Conservation (phyloP, 345 rosid species). For the Eucalyptus pauciflora region DNA sequence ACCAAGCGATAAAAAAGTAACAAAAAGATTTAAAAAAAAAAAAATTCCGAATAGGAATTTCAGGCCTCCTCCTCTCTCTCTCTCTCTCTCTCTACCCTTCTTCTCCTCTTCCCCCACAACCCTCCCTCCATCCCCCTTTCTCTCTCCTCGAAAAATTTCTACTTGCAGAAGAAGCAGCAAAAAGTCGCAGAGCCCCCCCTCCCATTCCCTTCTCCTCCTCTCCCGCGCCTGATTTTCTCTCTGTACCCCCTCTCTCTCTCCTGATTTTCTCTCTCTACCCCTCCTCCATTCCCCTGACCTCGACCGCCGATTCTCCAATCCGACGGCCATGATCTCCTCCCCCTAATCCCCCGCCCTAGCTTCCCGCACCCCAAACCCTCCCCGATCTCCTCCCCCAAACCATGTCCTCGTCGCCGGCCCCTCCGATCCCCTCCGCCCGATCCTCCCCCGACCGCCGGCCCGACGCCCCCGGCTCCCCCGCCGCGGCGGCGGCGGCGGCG, state of each 20-base stretch:
- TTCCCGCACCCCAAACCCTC: conserved; percentile 8
- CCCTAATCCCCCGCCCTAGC: not conserved
- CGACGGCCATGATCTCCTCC: not conserved
- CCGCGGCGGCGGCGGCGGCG: not conserved
- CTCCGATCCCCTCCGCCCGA: conserved; percentile 33
- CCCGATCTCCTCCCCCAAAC: conserved; percentile 8
- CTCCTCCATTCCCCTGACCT: not conserved
- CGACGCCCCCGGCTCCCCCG: conserved; percentile 2
- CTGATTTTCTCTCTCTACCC: not conserved
- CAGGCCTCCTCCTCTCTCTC: not conserved
- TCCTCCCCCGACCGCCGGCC: conserved; percentile 15
- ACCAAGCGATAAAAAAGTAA: not conserved
- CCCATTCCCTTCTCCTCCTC: not conserved
- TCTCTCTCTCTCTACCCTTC: not conserved
- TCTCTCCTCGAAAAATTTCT: not conserved
- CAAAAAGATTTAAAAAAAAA: not conserved
- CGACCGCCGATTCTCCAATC: not conserved
- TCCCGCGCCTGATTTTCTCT: not conserved
- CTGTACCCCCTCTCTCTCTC: not conserved
- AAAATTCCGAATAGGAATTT: not conserved
- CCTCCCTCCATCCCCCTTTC: not conserved
- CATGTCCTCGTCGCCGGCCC: conserved; percentile 45
- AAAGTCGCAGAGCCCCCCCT: not conserved
- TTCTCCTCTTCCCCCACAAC: not conserved
- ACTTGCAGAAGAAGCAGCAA: not conserved